Conservation (phyloP, 192 early-diverging fungal genomes). For the Coemansia sp. region DNA sequence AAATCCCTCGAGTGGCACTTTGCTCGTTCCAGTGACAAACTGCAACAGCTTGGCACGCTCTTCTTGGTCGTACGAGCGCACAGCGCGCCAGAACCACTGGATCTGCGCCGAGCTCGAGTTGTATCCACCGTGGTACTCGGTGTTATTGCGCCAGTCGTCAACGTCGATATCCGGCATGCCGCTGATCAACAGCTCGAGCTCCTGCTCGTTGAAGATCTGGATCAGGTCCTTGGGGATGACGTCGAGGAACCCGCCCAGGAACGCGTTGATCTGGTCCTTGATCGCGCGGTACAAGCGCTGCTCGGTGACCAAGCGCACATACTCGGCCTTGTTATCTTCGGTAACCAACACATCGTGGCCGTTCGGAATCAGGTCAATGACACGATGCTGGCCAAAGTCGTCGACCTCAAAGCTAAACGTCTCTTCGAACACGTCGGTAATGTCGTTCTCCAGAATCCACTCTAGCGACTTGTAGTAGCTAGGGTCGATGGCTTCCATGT, state of each 20-base stretch:
- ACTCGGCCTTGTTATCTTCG: constrained; percentile 95
- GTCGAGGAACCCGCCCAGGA: constrained; percentile 94
- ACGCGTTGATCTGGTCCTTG: constrained; percentile 90
- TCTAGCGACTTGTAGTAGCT: constrained; percentile 96
- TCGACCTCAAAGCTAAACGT: constrained; percentile 93
- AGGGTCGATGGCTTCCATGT: constrained; percentile 97
- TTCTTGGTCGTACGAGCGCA: constrained; percentile 95
- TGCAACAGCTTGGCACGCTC: constrained; percentile 97
- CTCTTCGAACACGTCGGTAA: constrained; percentile 90
- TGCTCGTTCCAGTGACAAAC: constrained; percentile 96
- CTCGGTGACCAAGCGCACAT: constrained; percentile 90
- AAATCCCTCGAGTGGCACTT: constrained; percentile 97
- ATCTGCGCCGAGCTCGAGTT: constrained; percentile 81
- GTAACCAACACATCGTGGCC: constrained; percentile 89
- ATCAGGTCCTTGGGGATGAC: constrained; percentile 89
- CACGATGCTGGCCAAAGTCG: constrained; percentile 83
- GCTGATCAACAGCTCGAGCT: constrained; percentile 96
- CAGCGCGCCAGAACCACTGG: constrained; percentile 99
- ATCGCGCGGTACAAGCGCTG: constrained; percentile 90
- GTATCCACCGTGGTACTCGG: constrained; percentile 93
- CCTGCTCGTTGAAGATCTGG: constrained; percentile 98
- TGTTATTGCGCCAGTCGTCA: constrained; percentile 99
- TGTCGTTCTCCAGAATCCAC: constrained; percentile 98
- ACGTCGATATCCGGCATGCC: constrained; percentile 99
- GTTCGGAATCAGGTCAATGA: constrained; percentile 84